Conservation (phyloP, 2,329 filamentous ascomycete genomes). For the Cyphellophora attinorum region DNA sequence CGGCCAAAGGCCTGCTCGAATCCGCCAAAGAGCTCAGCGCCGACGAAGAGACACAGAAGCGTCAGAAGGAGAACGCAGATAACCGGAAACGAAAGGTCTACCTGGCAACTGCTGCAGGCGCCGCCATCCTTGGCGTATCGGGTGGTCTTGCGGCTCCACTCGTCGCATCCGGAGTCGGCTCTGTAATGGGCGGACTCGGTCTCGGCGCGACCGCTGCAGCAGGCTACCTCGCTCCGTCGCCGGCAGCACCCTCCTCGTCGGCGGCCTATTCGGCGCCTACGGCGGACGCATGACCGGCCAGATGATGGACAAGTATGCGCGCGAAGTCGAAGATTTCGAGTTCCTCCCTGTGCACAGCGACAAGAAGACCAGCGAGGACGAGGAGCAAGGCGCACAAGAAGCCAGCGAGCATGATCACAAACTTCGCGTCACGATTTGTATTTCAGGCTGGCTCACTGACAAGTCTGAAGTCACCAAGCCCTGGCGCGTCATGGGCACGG, state of each 20-base stretch:
- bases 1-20: constrained; percentile 65
- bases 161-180: constrained; percentile 68
- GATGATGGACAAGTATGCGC: constrained; percentile 80
- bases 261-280: constrained; percentile 85
- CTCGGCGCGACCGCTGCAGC: constrained; percentile 66
- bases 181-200: constrained; percentile 66
- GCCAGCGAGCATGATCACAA: constrained; percentile 42
- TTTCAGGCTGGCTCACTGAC: constrained; percentile 71
- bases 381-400: constrained; percentile 32
- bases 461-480: constrained; percentile 63
- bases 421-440: constrained; percentile 70
- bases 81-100: constrained; percentile 71
- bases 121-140: constrained; percentile 75
- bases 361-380: constrained; percentile 33
- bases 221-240: constrained; percentile 67
- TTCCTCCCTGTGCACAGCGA: constrained; percentile 60
- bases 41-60: constrained; percentile 65
- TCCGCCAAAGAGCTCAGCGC: constrained; percentile 69
- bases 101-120: constrained; percentile 77
- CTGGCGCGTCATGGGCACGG: constrained; percentile 66
- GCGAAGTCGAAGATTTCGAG: constrained; percentile 80
- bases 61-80: constrained; percentile 56
- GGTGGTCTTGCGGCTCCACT: constrained; percentile 70
- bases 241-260: constrained; percentile 69
- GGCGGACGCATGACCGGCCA: constrained; percentile 71